Conservation (phyloP, 345 rosid species). For the Eucalyptus albens region DNA sequence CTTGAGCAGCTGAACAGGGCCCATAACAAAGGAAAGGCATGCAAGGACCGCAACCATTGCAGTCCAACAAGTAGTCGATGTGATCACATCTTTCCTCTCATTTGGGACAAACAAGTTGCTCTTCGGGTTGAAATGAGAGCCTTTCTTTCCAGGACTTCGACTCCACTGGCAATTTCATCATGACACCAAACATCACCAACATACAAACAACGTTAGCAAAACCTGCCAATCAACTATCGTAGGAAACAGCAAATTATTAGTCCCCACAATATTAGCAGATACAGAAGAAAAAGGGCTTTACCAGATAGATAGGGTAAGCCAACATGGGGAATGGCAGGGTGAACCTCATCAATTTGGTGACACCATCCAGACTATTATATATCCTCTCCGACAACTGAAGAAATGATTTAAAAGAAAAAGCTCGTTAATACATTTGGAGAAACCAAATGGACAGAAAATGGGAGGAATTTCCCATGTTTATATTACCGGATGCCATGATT, state of each 20-base stretch:
- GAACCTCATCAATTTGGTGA: conserved; percentile 47
- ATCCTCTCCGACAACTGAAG: conserved; percentile 70
- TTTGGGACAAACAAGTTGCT: conserved; percentile 65
- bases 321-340: conserved; percentile 80
- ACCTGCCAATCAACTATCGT: neutral
- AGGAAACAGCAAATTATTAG: neutral
- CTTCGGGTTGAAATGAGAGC: conserved; percentile 75
- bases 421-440: neutral
- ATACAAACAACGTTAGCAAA: neutral
- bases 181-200: neutral
- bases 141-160: conserved; percentile 85
- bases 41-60: conserved; percentile 56
- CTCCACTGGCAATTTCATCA: conserved; percentile 34
- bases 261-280: neutral
- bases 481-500: conserved; percentile 84
- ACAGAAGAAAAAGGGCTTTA: conserved; percentile 3
- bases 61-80: conserved; percentile 71
- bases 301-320: conserved; percentile 93
- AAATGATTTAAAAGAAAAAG: neutral
- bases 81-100: conserved; percentile 58
- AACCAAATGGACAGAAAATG: neutral
- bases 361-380: conserved; percentile 37
- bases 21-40: conserved; percentile 34
- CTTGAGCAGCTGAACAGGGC: conserved; percentile 54
- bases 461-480: neutral